Base-by-base conservation (phyloP, 169 alveolate species). In the Babesia bovis region DNA sequence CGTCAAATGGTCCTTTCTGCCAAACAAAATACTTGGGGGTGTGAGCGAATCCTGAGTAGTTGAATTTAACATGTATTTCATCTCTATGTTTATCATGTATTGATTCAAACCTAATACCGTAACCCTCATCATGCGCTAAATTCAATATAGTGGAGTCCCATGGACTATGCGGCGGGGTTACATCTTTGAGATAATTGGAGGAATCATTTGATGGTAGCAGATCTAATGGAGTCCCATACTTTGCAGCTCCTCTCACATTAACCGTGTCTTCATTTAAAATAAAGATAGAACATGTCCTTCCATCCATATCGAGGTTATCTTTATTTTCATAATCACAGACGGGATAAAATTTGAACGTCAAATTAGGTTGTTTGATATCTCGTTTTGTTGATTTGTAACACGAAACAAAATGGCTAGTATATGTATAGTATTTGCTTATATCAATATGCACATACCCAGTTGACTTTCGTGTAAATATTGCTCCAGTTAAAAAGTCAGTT, bases 21-120 rank as follows among this genome's bases (percentile, higher is more conserved):
- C 69, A 59, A 12, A 28, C 53, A 41, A 25, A 59, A 55, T 59
- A 56, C 17, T 50, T 56, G 23, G 66, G 66, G 17, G 30, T 56
- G 17, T 56, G 50, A n/a, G 17, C 17, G 5, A 56, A 13, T n/a
- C 3, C 50, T 13, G 1, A 19, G 52, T 19, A 25, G 2, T 2
- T 33, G 25, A 58, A 28, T 19, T 30, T 55, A 6, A 58, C 3
- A 58, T n/a, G 17, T 40, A 12, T 21, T 53, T 26, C 63, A 9
- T 53, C 44, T 7, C 25, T 26, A 6, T 19, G 6, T 12, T 5
- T 12, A 47, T 19, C 19, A 47, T 19, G 55, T 5, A 26, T 19
- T 5, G 6, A 17, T 6, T 19, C 17, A 7, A 47, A 12, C 26
- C 19, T 47, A 13, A 47, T 19, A 15, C 10, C 21, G 21, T 40